These are phyloP conservation scores for Knoxdaviesia capensis DNA, from an alignment of 2,329 filamentous ascomycete genomes.

Conservation along the genomic window DNA sequence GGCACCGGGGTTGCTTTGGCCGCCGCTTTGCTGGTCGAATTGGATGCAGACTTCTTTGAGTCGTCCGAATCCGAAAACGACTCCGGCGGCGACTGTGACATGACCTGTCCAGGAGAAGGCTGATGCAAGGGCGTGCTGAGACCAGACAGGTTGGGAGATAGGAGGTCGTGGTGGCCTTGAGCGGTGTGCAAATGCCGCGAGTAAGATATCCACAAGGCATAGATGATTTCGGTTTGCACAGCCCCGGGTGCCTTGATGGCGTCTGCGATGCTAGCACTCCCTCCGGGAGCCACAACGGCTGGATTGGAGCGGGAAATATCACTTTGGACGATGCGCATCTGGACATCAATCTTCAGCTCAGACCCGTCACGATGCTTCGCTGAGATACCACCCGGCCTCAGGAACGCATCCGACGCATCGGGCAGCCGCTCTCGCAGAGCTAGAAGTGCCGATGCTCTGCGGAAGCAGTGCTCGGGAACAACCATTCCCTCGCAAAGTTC, in stretches of 20 bases:
- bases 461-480: slow-evolving; percentile 87
- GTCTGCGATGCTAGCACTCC: too few species aligned
- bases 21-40: slow-evolving; percentile 11
- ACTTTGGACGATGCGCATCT: slow-evolving; percentile 90
- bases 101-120: slow-evolving; percentile 52
- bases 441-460: slow-evolving; percentile 67
- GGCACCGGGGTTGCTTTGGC: slow-evolving; percentile 36
- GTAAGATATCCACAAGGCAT: slow-evolving; percentile 93
- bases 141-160: slow-evolving; percentile 41
- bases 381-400: slow-evolving; percentile 65
- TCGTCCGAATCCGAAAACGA: slow-evolving; percentile 5
- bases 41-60: not conserved
- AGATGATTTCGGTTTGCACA: slow-evolving; percentile 56
- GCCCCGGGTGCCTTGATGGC: too few species aligned
- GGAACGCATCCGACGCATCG: slow-evolving; percentile 59
- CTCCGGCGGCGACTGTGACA: slow-evolving; percentile 3
- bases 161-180: slow-evolving; percentile 33
- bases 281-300: too few species aligned
- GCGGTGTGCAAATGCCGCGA: slow-evolving; percentile 76
- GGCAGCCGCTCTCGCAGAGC: slow-evolving; percentile 65
- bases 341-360: slow-evolving; percentile 82
- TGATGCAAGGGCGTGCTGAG: slow-evolving; percentile 55
- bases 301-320: slow-evolving; percentile 23
- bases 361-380: slow-evolving; percentile 81
- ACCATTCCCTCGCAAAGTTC: slow-evolving; percentile 83